Base-by-base conservation (phyloP, 2,329 filamentous ascomycete genomes). In the Colletotrichum echinochloae region DNA sequence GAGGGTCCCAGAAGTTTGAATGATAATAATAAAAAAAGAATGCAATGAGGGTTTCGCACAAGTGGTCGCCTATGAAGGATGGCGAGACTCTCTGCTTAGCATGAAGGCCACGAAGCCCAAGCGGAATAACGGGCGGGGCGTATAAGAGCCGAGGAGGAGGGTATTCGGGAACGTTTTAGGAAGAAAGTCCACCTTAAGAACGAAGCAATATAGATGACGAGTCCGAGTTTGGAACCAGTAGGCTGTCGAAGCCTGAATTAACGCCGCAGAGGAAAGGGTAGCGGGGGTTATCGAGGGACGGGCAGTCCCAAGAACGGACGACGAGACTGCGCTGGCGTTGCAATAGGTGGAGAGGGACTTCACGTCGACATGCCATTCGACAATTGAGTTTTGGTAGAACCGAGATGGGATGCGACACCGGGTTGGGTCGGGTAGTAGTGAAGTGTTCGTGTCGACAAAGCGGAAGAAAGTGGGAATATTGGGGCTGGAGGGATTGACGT, bases 211-310 rank as follows among this genome's bases (percentile, higher is more conserved):
- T 70, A 70, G 69, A 35, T 20, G 46, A 23, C 39, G 48, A 69
- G 65, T 44, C 23, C 66, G 52, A 33, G 18, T 60, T 46, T 70
- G 48, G 65, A 61, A 65, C 66, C 62, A 60, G 9, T 37, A 57
- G 55, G 66, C 65, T 71, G 49, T 65, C 66, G 52, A 71, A 65
- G 66, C 66, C 60, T 16, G 33, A 61, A 68, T 37, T 12, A 68
- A 57, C 30, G 65, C 62, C 52, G 59, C 44, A 68, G 35, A 63
- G 28, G 48, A 61, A 54, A 26, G 14, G 59, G 23, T 23, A 37
- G 30, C 28, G 35, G 44, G 35, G 44, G 49, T 46, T n/a, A 56
- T 41, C 35, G 37, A 55, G 52, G 59, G 44, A 23, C 37, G 23
- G 65, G 65, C 59, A 54, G 65, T 68, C 65, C 41, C 37, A 46